phyloP scores from a whole-genome alignment of 768 basidiomycete genomes.

The Vishniacozyma victoriae region DNA sequence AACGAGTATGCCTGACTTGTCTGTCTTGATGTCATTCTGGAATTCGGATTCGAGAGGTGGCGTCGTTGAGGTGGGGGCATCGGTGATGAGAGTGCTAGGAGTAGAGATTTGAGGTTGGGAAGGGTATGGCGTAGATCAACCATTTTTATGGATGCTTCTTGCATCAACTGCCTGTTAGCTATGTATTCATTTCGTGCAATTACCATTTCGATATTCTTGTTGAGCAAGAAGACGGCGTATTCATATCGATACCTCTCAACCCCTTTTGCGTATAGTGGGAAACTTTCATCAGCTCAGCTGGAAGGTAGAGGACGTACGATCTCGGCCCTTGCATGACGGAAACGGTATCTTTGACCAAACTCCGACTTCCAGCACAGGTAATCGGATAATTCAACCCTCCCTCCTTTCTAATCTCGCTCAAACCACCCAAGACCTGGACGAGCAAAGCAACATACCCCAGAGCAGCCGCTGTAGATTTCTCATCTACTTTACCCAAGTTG shows the following conservation, averaged over 20 bases:
- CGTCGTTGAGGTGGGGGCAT: slow-evolving; percentile 11
- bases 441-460: slow-evolving; percentile 86
- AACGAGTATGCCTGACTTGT: not conserved
- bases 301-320: slow-evolving; percentile 72
- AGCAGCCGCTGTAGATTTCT: slow-evolving; percentile 80
- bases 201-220: slow-evolving; percentile 96
- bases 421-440: slow-evolving; percentile 71
- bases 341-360: slow-evolving; percentile 84
- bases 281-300: slow-evolving; percentile 63
- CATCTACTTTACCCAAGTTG: slow-evolving; percentile 54
- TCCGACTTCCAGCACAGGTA: slow-evolving; percentile 82
- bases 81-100: slow-evolving; percentile 57
- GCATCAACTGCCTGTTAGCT: slow-evolving; percentile 65
- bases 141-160: slow-evolving; percentile 77
- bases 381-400: slow-evolving; percentile 71
- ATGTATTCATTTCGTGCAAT: not conserved
- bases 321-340: slow-evolving; percentile 92
- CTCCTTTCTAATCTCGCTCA: slow-evolving; percentile 45
- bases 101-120: slow-evolving; percentile 88
- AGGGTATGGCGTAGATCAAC: slow-evolving; percentile 92
- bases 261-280: slow-evolving; percentile 87
- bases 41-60: not conserved
- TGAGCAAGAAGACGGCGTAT: slow-evolving; percentile 91
- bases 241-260: slow-evolving; percentile 96
- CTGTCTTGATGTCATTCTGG: not conserved